Evolutionary conservation across 2,329 filamentous ascomycete genomes (phyloP), one percentile per base, ranked within the genome.

Genomic region (Xylariaceae sp.): DNA sequence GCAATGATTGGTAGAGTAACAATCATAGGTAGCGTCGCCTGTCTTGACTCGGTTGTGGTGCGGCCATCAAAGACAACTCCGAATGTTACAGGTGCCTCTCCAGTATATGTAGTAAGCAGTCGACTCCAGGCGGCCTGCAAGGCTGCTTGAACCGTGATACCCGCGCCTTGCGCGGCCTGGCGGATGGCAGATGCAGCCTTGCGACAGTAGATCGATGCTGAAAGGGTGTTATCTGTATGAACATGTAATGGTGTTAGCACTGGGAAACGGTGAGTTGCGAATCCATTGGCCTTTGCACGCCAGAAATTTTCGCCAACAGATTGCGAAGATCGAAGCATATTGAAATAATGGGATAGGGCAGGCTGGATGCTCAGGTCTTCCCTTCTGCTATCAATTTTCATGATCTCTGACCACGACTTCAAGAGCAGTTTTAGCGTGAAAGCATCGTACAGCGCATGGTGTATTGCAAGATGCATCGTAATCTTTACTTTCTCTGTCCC

Each of bases 371-470:
- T 42, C 1, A 47, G 38, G 5, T 47, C 41, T 12, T 47, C n/a
- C 4, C 33, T 14, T 1, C 59, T 46, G 5, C 54, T 17, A 9
- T 51, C 42, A 7, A 62, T 62, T 2, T 58, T 48, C 5, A 77
- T 38, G 6, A 66, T 33, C 1, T 43, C 45, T 1, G 62, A 57
- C 12, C 96, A 73, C 59, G 87, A 81, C 0, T 73, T 63, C 2
- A 96, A 69, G 1, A 97, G 77, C 1, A 75, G 63, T 3, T 81
- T 74, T 11, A 97, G 72, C 9, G 90, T 91, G 39, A 83, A 77
- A 0, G 90, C 92, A 71, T 97, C 92, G 59, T 95, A 97, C 0
- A 97, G 73, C 0, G 89, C 88, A 70, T 97, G 92, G 57, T 95
- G 87, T 2, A 90, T 76, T 1, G 74, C 66, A 4, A 84, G 56